phyloP scores from a whole-genome alignment of 2,329 filamentous ascomycete genomes.

The Pestalotiopsis sp. region DNA sequence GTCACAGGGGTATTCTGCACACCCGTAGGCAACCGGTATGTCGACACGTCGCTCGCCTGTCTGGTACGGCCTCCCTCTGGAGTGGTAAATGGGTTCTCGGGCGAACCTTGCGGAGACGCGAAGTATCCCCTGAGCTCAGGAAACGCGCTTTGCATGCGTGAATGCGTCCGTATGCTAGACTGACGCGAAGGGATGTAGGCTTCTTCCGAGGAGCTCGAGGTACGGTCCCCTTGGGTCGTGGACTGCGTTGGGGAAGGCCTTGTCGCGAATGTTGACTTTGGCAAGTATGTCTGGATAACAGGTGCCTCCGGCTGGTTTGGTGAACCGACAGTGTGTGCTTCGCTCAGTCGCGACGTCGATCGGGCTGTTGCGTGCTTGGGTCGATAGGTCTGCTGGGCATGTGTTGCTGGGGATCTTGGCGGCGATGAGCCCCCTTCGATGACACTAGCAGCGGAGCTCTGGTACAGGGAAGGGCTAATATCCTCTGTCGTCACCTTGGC shows the following conservation, averaged over 20 bases:
- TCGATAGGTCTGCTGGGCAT: conserved; percentile 20
- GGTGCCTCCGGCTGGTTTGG: conserved; percentile 10
- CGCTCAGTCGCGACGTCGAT: conserved; percentile 14
- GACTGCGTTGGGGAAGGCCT: background rate
- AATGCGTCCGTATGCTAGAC: background rate
- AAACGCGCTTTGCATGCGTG: conserved; percentile 1
- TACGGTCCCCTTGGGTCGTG: conserved; percentile 8
- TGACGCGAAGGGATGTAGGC: conserved; percentile 4
- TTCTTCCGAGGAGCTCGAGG: conserved; percentile 14
- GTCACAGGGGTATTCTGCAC: background rate
- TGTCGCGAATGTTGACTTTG: conserved; percentile 24
- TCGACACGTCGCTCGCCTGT: conserved; percentile 5
- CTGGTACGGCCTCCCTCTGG: conserved; percentile 3
- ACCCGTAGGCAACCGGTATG: background rate
- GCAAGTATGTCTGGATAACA: conserved; percentile 26
- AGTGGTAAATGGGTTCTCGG: conserved; percentile 8
- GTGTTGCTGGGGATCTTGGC: conserved; percentile 10
- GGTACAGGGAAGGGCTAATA: conserved; percentile 20
- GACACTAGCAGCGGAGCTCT: conserved; percentile 23
- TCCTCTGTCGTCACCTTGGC: conserved; percentile 22
- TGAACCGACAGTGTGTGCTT: conserved; percentile 16
- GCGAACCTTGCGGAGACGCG: background rate
- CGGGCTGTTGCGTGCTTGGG: conserved; percentile 22
- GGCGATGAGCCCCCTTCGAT: conserved; percentile 17
- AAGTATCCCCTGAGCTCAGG: background rate